Conservation (phyloP, 768 basidiomycete genomes). For the Ramaria sp. region DNA sequence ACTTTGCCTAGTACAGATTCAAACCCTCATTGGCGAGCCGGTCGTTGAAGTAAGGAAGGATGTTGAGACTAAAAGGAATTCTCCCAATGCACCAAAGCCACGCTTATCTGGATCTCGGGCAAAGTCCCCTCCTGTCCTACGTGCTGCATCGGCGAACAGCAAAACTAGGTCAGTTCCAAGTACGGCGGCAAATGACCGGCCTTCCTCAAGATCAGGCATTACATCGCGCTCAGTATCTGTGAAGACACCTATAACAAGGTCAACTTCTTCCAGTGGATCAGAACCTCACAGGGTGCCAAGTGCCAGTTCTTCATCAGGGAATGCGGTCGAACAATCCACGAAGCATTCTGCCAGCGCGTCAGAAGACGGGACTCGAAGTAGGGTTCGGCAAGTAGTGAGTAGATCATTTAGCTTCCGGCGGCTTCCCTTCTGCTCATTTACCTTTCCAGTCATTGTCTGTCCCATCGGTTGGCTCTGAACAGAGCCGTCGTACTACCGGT, state of each 20-base stretch:
- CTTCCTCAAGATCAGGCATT: not conserved
- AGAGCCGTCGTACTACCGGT: not conserved
- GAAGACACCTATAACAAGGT: too few species aligned
- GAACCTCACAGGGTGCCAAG: too few species aligned
- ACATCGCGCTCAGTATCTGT: too few species aligned
- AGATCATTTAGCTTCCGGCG: too few species aligned
- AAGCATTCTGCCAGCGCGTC: too few species aligned
- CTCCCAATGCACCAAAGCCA: not conserved
- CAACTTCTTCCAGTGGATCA: too few species aligned
- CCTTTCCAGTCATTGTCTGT: too few species aligned
- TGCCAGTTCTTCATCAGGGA: too few species aligned
- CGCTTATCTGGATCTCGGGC: not conserved
- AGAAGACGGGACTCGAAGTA: too few species aligned
- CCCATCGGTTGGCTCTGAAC: not conserved
- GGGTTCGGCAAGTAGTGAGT: too few species aligned
- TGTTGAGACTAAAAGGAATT: not conserved
- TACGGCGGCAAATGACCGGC: not conserved
- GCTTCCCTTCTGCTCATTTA: too few species aligned
- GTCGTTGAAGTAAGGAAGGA: not conserved
- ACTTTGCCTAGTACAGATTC: not conserved
- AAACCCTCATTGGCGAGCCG: not conserved
- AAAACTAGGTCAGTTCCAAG: not conserved
- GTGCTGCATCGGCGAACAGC: not conserved
- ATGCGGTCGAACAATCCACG: too few species aligned
- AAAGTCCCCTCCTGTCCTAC: not conserved